Base-by-base conservation (phyloP, 2,329 filamentous ascomycete species). In the Colletotrichum godetiae region DNA sequence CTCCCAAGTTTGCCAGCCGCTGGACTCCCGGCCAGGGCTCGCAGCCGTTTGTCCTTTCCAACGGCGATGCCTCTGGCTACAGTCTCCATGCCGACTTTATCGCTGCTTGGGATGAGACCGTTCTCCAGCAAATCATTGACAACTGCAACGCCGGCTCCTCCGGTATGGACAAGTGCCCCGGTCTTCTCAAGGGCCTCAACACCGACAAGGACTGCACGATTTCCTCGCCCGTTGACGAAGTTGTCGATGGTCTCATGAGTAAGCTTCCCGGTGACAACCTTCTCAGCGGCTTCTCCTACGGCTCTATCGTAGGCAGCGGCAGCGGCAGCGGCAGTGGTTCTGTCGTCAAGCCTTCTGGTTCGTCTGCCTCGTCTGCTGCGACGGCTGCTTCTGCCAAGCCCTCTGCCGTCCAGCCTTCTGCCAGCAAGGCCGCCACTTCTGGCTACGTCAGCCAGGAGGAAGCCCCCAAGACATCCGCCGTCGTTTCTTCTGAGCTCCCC, bases 61-160 rank as follows among this genome's bases (percentile, higher is more conserved):
- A 91, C 78, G 92, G 92, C 57, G 92, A 95, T 70, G 84, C 87
- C 24, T 93, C 93, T 12, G 93, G 93, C 68, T 94, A 89, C 84
- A 90, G 90, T 77, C 88, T 88, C 73, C 93, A 95, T 82, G 92
- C 87, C 60, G 93, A 95, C 81, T 95, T 95, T 83, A 82, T 93
- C 76, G 90, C 93, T 75, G 93, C 89, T 19, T 95, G 93, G 93
- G 90, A 95, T 76, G 86, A 89, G 74, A 81, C 84, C 33, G 86
- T 88, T 58, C 90, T 94, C 62, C 91, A 93, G 81, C 85, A 88
- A 74, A 92, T 93, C 75, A 91, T 94, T 76, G 86, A 93, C 79
- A 89, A 85, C 63, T 94, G 93, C 84, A 85, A 91, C 77, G 88
- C 88, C 58, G 88, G 90, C 61, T 87, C 87, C 70, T 75, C 79